Base-by-base conservation (phyloP, 257 asterid genomes). In the Datura wrightii region DNA sequence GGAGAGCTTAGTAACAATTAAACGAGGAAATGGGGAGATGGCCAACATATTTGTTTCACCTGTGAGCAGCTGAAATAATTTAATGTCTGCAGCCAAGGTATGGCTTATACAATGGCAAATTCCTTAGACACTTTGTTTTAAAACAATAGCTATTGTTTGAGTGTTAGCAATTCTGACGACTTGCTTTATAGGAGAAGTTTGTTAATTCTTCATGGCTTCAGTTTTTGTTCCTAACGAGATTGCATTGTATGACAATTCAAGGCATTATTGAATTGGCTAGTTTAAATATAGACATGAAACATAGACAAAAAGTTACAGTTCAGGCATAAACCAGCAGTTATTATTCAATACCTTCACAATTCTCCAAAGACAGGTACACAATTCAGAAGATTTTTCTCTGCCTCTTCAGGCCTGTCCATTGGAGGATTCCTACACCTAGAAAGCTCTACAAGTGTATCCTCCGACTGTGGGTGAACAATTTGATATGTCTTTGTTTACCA, bases 371-470 rank as follows among this genome's bases (percentile, higher is more conserved):
- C 15, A 78, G 16, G 16, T 31, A 14, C 5, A 78, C 34, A 34
- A 34, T 14, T 78, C 7, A 52, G 24, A 78, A 31, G 63, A 31
- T 78, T 52, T 52, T 31, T 78, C 15, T 78, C 60, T 5, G 59
- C 44, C 6, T 6, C 59, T 46, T 46, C 19, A 74, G 41, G 81
- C 44, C 24, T 46, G 80, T 74, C 11, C 60, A 76, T 76, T 50
- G 44, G 60, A 50, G 44, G 60, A 50, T 76, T 31, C 24, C 46
- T 76, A 24, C 82, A 50, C 62, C 46, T 79, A 87, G 76, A 72
- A 83, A 58, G 90, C 90, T 79, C 84, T 86, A 50, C 90, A 88
- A 80, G 85, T 39, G 62, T 62, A 80, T 19, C 86, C 84, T 54
- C 86, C 59, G 8, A 69, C 42, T 53, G 72, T 24, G 3, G 86